Base-by-base conservation (phyloP, 352 stramenopile species). In the Salisapilia sapeloensis region DNA sequence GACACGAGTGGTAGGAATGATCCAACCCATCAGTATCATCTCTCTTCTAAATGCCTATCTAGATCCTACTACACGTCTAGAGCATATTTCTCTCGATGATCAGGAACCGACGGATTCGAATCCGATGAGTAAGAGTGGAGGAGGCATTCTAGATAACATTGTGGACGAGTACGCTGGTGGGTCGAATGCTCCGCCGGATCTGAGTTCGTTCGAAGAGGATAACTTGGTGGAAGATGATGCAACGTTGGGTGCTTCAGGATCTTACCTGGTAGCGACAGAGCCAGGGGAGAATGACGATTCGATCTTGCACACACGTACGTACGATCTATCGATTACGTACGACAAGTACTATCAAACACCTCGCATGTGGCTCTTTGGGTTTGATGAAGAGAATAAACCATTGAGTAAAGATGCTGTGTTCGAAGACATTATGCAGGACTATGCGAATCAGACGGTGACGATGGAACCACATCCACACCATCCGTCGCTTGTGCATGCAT, bases 301-400 rank as follows among this genome's bases (percentile, higher is more conserved):
- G 39, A 79, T 96, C 43, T 48, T 95, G 30, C 86, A 95, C 48
- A 96, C 93, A 20, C 81, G 94, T 39, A 97, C 87, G 31, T 99
- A 99, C 58, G 94, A 99, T 55, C 44, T 99, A 9, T 94, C 63
- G 38, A 98, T 99, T 46, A 98, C 91, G 23, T 99, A 99, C 64
- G 95, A 99, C 63, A 98, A 98, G 57, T 98, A 98, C 60, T 98
- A 98, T 50, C 94, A 98, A 64, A 98, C 92, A 25, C 95, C 95
- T n/a, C 83, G 94, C 28, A 87, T 99, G 36, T 99, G 84, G 81
- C 85, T 99, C 21, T 94, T 96, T 50, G 94, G 95, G 20, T 97
- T 96, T 50, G 65, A 97, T 33, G 85, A 96, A 46, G 61, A 58
- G 37, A 75, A 60, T 25, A 60, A 69, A 28, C 90, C 91, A 16